Evolutionary conservation across 2,329 filamentous ascomycete species (phyloP), one percentile per base, ranked within the genome.

Genomic region (Ophiostoma angusticollis): DNA sequence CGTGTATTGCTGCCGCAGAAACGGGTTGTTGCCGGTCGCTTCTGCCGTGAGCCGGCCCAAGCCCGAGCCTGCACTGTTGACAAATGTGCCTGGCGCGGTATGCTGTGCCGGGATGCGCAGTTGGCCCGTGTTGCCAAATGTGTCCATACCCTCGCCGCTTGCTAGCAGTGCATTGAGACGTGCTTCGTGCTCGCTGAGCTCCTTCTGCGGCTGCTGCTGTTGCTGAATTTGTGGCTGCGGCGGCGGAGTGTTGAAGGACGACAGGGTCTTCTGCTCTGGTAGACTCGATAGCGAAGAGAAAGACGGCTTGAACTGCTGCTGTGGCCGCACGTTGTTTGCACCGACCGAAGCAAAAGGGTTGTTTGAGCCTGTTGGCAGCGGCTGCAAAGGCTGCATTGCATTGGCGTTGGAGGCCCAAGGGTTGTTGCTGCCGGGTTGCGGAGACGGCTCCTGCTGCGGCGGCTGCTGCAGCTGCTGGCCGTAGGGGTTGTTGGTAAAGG

Each of bases 101-200:
- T 98, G 91, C 57, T 98, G 91, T 2, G 91, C 79, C 2, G 91
- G 91, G 47, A 98, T 93, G 59, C 91, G 86, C 33, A 94, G 70
- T 47, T 96, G 84, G 49, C 91, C 91, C n/a, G 84, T 84, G 58
- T 98, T 98, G 48, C 91, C 91, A 57, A 93, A 98, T 0, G 91
- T 98, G 56, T 98, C 91, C 67, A 93, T 83, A 18, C 91, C 91
- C 41, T 98, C 91, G 47, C 91, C 87, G 18, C 72, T 77, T 3
- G 86, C 74, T 31, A 98, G 74, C 24, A 98, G 74, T 2, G 82
- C 74, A 56, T 96, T 96, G 49, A 98, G 80, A 53, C 75, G 81
- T 17, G 80, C 77, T 54, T 78, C 72, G 57, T 78, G 77, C 54
- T 75, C 72, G 50, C 60, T 74, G 48, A 76, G 52, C 45, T 72